A percentile compares a stretch with the other conserved stretches of the same genome.
These are phyloP conservation scores for Plasmopara viticola DNA, from an alignment of 352 stramenopile species.

Conservation along the genomic window DNA sequence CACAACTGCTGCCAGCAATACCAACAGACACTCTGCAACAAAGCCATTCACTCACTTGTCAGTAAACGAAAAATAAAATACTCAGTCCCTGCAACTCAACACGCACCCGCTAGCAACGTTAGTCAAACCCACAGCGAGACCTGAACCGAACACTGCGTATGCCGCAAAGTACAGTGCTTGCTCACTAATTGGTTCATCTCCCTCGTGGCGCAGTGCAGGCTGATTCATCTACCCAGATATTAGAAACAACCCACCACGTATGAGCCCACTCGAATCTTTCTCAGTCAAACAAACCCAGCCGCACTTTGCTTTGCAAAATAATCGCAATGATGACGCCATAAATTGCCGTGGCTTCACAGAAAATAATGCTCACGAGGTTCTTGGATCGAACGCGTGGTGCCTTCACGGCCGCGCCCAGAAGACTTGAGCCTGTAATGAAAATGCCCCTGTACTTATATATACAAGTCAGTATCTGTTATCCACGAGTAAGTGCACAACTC, in stretches of 20 bases:
- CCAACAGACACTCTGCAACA: constrained; percentile 91
- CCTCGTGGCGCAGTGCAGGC: constrained; percentile 46
- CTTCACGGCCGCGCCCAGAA: constrained; percentile 98
- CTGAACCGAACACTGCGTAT: constrained; percentile 97
- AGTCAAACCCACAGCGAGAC: constrained; percentile 96
- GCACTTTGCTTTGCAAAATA: constrained; percentile 97
- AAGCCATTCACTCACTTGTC: background rate
- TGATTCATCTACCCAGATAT: constrained; percentile 57
- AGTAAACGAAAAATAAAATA: background rate
- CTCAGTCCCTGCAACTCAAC: background rate
- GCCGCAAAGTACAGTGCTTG: constrained; percentile 92
- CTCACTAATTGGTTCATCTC: constrained; percentile 70
- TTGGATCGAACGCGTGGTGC: constrained; percentile 97
- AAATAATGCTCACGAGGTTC: constrained; percentile 99
- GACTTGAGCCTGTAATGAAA: constrained; percentile 91
- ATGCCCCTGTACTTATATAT: constrained; percentile 59
- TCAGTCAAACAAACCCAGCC: background rate
- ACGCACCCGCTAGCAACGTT: constrained; percentile 93
- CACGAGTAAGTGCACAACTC: background rate
- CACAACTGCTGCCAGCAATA: constrained; percentile 96
- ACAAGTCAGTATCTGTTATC: constrained; percentile 2
- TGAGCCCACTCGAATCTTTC: constrained; percentile 4
- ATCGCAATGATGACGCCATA: constrained; percentile 99
- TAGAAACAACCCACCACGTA: background rate
- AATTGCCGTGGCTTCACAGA: constrained; percentile 99